phyloP scores from a whole-genome alignment of 2,329 filamentous ascomycete genomes.

The Hypoxylon sp. region DNA sequence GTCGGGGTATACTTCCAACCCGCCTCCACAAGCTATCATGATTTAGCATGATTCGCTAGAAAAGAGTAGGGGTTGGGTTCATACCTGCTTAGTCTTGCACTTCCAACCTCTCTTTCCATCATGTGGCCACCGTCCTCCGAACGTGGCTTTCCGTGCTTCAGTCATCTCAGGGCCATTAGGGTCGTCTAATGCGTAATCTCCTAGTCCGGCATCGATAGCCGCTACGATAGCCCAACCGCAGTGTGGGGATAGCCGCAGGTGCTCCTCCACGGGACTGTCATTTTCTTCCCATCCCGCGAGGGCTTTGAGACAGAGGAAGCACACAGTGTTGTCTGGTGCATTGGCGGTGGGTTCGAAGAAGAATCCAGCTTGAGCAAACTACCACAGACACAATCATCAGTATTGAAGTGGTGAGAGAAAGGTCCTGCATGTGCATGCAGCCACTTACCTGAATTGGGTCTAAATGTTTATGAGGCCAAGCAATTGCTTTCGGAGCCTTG shows the following conservation, averaged over 20 bases:
- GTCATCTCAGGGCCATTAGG: slow-evolving; percentile 80
- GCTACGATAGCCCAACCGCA: slow-evolving; percentile 90
- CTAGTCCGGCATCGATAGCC: slow-evolving; percentile 72
- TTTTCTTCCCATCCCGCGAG: slow-evolving; percentile 93
- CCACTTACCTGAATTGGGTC: slow-evolving; percentile 73
- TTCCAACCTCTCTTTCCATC: slow-evolving; percentile 90
- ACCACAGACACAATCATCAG: slow-evolving; percentile 36
- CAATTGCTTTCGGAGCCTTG: slow-evolving; percentile 69
- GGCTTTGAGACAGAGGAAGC: slow-evolving; percentile 87
- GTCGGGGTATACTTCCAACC: slow-evolving; percentile 96
- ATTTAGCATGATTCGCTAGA: slow-evolving; percentile 42
- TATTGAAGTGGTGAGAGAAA: slow-evolving; percentile 20
- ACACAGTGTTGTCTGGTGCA: slow-evolving; percentile 89
- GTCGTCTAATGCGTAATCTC: slow-evolving; percentile 78
- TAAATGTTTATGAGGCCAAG: slow-evolving; percentile 85
- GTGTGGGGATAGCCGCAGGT: slow-evolving; percentile 83
- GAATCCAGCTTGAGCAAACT: slow-evolving; percentile 94
- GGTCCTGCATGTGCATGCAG: slow-evolving; percentile 15
- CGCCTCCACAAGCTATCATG: slow-evolving; percentile 82
- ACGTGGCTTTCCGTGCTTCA: slow-evolving; percentile 85
- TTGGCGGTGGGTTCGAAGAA: slow-evolving; percentile 83
- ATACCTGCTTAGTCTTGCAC: slow-evolving; percentile 88
- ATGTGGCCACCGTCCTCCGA: slow-evolving; percentile 89
- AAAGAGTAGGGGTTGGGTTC: slow-evolving; percentile 40
- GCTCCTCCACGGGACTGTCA: slow-evolving; percentile 87